Evolutionary conservation across 2,329 filamentous ascomycete species (phyloP).

Genomic region (Tricladium varicosporioides): DNA sequence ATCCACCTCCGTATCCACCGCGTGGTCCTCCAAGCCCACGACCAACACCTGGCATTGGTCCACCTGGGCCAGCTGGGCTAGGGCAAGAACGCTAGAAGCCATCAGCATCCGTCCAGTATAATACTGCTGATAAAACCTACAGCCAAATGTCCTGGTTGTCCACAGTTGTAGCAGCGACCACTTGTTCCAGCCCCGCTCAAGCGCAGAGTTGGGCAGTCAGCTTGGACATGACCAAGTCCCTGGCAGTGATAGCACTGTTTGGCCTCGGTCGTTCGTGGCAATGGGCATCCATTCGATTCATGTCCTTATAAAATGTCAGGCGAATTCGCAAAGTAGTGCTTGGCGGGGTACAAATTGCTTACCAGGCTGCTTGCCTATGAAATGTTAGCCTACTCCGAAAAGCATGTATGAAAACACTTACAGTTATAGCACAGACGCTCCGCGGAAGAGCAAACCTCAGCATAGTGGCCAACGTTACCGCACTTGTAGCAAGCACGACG

Average conservation of each 20-base stretch:
- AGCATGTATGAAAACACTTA: constrained; percentile 45
- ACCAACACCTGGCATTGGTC: constrained; percentile 46
- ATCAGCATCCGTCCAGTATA: constrained; percentile 19
- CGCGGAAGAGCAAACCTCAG: constrained; percentile 93
- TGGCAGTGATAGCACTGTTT: constrained; percentile 99
- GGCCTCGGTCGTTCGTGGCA: constrained; percentile 93
- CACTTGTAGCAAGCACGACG: constrained; percentile 73
- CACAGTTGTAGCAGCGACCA: constrained; percentile 96
- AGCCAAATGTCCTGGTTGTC: constrained; percentile 87
- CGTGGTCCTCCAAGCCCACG: constrained; percentile 68
- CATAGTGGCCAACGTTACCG: constrained; percentile 78
- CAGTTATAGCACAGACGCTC: constrained; percentile 99
- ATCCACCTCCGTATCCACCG: constrained; percentile 65
- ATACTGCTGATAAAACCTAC: constrained; percentile 47
- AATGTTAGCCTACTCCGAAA: constrained; percentile 6
- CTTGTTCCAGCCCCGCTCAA: constrained; percentile 78
- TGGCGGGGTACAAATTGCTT: constrained; percentile 26
- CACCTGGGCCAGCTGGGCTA: constrained; percentile 59
- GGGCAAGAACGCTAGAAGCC: constrained; percentile 72
- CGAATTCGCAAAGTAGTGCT: neutral
- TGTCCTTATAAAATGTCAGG: constrained; percentile 57
- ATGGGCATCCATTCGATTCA: constrained; percentile 96
- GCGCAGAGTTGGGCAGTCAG: constrained; percentile 95
- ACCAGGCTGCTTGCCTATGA: constrained; percentile 76
- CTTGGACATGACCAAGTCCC: constrained; percentile 96